Evolutionary conservation across 257 asterid species (phyloP).

Genomic region (Solanum appendiculatum): DNA sequence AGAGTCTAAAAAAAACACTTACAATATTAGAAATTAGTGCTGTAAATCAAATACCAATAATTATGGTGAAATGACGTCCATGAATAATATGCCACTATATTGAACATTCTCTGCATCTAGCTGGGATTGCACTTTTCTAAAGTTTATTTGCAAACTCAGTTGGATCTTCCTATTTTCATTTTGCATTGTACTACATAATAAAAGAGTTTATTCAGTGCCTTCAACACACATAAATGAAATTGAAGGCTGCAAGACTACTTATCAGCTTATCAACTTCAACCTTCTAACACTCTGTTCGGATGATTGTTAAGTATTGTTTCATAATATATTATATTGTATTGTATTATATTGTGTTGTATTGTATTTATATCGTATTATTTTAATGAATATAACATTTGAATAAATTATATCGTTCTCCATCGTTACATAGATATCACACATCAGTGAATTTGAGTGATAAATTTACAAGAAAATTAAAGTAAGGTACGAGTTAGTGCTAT

Average conservation of each 20-base stretch:
- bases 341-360: no score
- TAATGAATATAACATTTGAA: no score
- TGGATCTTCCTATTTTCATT: background rate
- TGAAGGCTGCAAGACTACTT: background rate
- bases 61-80: background rate
- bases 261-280: background rate
- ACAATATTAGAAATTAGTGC: background rate
- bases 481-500: no score
- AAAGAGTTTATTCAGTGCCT: no score
- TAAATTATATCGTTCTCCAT: no score
- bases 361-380: no score
- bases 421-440: no score
- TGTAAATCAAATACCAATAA: background rate
- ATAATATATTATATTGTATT: no score
- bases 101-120: background rate
- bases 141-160: background rate
- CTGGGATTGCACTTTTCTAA: background rate
- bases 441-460: no score
- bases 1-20: background rate
- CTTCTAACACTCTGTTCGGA: background rate
- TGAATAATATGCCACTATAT: background rate
- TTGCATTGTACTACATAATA: background rate
- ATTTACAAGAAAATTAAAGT: no score
- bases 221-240: background rate
- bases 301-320: no score